Base-by-base conservation (phyloP, 75 land plant species). In the Cupressus sempervirens region DNA sequence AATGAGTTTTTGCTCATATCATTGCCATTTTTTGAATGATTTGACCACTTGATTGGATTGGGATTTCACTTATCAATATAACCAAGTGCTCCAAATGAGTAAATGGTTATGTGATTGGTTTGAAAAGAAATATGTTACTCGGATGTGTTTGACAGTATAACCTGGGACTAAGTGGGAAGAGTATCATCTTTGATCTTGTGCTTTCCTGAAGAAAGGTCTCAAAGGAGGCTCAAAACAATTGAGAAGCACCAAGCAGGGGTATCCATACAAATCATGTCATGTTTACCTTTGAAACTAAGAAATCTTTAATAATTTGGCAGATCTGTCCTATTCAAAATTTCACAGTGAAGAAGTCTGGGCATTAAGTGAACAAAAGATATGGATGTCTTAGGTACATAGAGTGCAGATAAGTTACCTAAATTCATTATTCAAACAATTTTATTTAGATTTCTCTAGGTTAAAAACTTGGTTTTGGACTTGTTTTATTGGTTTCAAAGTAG, bases 41-140 rank as follows among this genome's bases (percentile, higher is more conserved):
- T 76, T 20, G 46, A 23, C 45, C 29, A 26, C 48, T 77, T 43
- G 46, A 43, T n/a, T 41, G 13, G 43, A 77, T 77, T 20, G 29
- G 80, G 20, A 10, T 77, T 77, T 50, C 80, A 77, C 73, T 77
- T 77, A 77, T 77, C n/a, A 8, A 26, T 40, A 43, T 77, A 48
- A 38, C 48, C 43, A n/a, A 40, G 46, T 23, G 48, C 48, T 10
- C 46, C 48, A 77, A 20, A 18, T 26, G 6, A 36, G 15, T 35
- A 35, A 38, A 36, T 36, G 41, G 35, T 54, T 54, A 16, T 15
- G 58, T 14, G 16, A 34, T 1, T 36, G 6, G 77, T 36, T 74
- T 74, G 76, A 36, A 41, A 36, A 76, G 45, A 41, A 76, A 40
- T 40, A 38, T 23, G 45, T 9, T 20, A 18, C 26, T 40, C 18